Conservation (phyloP, 148 eudicot species). For the Rheum nobile region DNA sequence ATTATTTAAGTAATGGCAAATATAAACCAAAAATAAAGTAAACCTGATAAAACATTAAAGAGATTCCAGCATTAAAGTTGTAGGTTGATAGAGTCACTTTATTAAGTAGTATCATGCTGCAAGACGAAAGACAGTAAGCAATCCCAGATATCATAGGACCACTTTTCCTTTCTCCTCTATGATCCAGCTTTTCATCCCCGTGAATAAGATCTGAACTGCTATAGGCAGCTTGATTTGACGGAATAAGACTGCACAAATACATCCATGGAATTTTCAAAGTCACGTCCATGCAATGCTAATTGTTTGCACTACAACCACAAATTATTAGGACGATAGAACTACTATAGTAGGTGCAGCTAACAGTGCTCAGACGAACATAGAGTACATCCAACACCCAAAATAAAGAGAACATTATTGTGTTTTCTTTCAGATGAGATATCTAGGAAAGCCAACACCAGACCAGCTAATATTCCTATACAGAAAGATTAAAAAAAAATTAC, state of each 20-base stretch:
- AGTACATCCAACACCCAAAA: not conserved
- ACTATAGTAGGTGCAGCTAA: not conserved
- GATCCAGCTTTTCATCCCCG: conserved; percentile 34
- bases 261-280: conserved; percentile 12
- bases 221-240: conserved; percentile 22
- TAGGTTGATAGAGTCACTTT: conserved; percentile 72
- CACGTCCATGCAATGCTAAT: not conserved
- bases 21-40: not conserved
- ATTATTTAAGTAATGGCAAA: not conserved
- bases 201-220: conserved; percentile 17
- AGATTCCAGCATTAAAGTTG: conserved; percentile 71
- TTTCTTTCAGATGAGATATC: not conserved
- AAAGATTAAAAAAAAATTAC: not conserved
- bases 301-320: not conserved
- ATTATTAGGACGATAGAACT: not conserved
- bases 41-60: conserved; percentile 92
- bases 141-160: conserved; percentile 70
- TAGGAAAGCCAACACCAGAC: not conserved
- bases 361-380: not conserved
- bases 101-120: conserved; percentile 84
- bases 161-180: conserved; percentile 31
- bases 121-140: conserved; percentile 76
- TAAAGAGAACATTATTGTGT: not conserved
- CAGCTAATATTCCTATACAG: not conserved
- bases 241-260: conserved; percentile 28